Evolutionary conservation across 805 yeast genomes (phyloP).

Genomic region (Lipomyces oligophaga): DNA sequence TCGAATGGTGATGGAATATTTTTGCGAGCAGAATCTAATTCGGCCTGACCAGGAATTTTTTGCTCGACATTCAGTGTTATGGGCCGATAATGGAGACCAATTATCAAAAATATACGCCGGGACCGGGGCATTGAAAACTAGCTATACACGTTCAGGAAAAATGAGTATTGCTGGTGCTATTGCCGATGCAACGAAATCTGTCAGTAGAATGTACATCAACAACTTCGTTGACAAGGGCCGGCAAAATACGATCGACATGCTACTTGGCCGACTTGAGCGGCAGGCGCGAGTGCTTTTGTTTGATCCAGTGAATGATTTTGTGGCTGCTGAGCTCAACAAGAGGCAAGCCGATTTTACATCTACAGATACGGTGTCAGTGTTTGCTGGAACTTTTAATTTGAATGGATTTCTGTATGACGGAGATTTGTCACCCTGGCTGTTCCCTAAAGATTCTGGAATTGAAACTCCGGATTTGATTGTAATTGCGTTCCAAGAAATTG

Average conservation of each 20-base stretch:
- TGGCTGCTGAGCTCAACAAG: slow-evolving; percentile 58
- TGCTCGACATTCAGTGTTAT: slow-evolving; percentile 73
- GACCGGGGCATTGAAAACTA: slow-evolving; percentile 92
- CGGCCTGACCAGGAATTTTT: slow-evolving; percentile 48
- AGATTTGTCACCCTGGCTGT: slow-evolving; percentile 75
- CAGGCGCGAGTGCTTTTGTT: slow-evolving; percentile 68
- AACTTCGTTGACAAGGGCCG: slow-evolving; percentile 89
- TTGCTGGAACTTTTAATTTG: slow-evolving; percentile 82
- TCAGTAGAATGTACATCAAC: slow-evolving; percentile 90
- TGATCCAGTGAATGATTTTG: slow-evolving; percentile 86
- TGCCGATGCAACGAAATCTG: slow-evolving; percentile 96
- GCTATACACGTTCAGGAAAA: slow-evolving; percentile 90
- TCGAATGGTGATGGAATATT: slow-evolving; percentile 54
- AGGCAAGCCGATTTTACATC: slow-evolving; percentile 55
- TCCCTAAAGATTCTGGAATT: slow-evolving; percentile 51
- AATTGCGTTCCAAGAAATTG: slow-evolving; percentile 91
- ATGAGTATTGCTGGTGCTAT: slow-evolving; percentile 96
- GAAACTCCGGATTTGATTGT: slow-evolving; percentile 72
- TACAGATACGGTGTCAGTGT: slow-evolving; percentile 55
- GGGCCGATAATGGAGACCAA: slow-evolving; percentile 99
- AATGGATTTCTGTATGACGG: slow-evolving; percentile 62
- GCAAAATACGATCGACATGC: slow-evolving; percentile 82
- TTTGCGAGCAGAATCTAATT: slow-evolving; percentile 40
- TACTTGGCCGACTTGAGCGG: slow-evolving; percentile 75
- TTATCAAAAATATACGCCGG: slow-evolving; percentile 95